These are phyloP conservation scores for Alternaria incomplexa DNA, from an alignment of 2,329 filamentous ascomycete species.

Conservation along the genomic window DNA sequence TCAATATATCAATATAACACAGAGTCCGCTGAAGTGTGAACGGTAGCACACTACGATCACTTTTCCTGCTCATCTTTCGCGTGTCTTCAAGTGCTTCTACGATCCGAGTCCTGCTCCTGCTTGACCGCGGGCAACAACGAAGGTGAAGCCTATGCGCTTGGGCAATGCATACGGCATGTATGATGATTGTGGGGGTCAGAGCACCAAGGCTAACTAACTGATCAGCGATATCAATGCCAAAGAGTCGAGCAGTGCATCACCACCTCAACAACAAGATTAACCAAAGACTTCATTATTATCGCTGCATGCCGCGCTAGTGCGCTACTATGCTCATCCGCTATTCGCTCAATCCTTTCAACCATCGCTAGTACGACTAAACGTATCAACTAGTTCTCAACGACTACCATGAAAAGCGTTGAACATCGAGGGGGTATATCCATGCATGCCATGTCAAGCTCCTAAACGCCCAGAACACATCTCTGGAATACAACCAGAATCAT, in stretches of 20 bases:
- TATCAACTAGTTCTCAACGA: not conserved
- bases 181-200: too few species aligned
- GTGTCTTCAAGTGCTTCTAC: too few species aligned
- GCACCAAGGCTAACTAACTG: too few species aligned
- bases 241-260: not conserved
- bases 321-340: not conserved
- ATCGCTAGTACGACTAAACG: not conserved
- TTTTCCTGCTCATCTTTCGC: not conserved
- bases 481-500: not conserved
- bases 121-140: too few species aligned
- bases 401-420: not conserved
- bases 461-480: not conserved
- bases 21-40: not conserved
- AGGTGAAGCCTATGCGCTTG: too few species aligned
- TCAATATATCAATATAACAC: not conserved
- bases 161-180: too few species aligned
- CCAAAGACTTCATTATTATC: not conserved
- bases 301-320: not conserved
- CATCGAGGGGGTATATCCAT: conserved; percentile 2
- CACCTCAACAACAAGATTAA: not conserved
- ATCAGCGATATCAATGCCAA: too few species aligned
- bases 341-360: not conserved
- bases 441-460: not conserved
- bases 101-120: too few species aligned
- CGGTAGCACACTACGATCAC: not conserved